A percentile compares a stretch with the other conserved stretches of the same genome.
Evolutionary conservation across 2,329 filamentous ascomycete species (phyloP).

Genomic region (Thermothelomyces thermophilus): DNA sequence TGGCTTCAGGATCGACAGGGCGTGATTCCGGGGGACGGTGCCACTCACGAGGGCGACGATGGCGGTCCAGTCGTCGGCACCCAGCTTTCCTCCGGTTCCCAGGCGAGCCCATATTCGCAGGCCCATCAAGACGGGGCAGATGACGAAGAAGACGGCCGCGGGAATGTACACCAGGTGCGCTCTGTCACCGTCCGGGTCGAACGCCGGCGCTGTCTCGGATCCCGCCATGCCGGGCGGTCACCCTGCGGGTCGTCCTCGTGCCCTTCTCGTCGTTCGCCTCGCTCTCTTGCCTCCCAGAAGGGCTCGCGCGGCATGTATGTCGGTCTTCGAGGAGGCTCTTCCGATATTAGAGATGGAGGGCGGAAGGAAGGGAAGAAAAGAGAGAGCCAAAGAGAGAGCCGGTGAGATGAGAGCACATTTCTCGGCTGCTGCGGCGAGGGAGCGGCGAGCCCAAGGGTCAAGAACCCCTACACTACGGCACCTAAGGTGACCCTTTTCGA

Average conservation of each 20-base stretch:
- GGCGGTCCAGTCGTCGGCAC: constrained; percentile 3
- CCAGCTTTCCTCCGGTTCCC: neutral
- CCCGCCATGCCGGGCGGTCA: neutral
- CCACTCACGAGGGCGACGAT: neutral
- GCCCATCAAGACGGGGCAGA: constrained; percentile 1
- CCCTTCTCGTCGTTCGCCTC: neutral
- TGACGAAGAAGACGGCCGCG: neutral
- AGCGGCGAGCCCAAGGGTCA: neutral
- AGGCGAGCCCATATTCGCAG: constrained; percentile 2
- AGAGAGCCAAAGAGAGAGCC: too few relatives aligned
- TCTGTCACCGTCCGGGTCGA: constrained; percentile 2
- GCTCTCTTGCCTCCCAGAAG: neutral
- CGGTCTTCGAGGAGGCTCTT: neutral
- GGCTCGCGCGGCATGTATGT: neutral
- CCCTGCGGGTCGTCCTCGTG: neutral
- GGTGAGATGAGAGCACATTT: neutral
- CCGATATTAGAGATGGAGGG: neutral
- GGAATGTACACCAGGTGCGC: neutral
- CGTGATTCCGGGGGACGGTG: neutral
- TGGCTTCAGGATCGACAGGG: neutral
- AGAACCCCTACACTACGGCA: too few relatives aligned
- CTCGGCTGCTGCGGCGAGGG: neutral
- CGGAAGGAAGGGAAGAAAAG: neutral
- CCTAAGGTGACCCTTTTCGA: too few relatives aligned
- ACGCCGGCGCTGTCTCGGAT: neutral